A percentile compares a stretch with the other conserved stretches of the same genome.
These are phyloP conservation scores for Alternaria dauci DNA, from an alignment of 2,329 filamentous ascomycete species.

Conservation along the genomic window DNA sequence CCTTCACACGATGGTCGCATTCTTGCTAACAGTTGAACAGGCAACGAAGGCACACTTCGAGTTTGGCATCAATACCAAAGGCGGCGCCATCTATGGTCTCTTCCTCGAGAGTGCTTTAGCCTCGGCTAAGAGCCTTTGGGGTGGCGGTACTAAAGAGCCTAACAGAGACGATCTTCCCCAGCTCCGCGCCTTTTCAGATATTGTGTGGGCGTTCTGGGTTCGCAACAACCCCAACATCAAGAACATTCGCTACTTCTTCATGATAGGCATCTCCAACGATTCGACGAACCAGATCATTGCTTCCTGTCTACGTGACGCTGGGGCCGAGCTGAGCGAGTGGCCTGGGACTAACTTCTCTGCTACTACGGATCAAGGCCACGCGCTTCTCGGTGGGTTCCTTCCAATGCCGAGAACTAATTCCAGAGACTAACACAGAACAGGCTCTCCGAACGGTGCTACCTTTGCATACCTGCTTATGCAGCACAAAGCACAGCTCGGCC, in stretches of 20 bases:
- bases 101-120: constrained; percentile 23
- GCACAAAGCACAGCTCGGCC: constrained; percentile 28
- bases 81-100: constrained; percentile 23
- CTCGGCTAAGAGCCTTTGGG: constrained; percentile 19
- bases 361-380: constrained; percentile 23
- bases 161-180: constrained; percentile 20
- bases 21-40: constrained; percentile 4
- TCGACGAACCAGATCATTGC: constrained; percentile 28
- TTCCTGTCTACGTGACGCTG: constrained; percentile 13
- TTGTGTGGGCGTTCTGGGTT: constrained; percentile 35
- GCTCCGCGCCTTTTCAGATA: constrained; percentile 24
- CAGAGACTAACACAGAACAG: constrained; percentile 8
- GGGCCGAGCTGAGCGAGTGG: constrained; percentile 20
- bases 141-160: not conserved
- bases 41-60: constrained; percentile 28
- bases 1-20: too few species aligned
- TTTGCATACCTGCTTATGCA: constrained; percentile 36
- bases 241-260: constrained; percentile 30
- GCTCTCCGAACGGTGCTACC: constrained; percentile 27
- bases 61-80: constrained; percentile 21
- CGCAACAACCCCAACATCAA: constrained; percentile 16
- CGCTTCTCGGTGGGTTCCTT: constrained; percentile 21
- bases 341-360: constrained; percentile 26
- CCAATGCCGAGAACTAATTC: not conserved
- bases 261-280: constrained; percentile 29